A percentile compares a stretch with the other conserved stretches of the same genome.
phyloP scores from a whole-genome alignment of 2,329 filamentous ascomycete species.

The Lecanosticta acicola region DNA sequence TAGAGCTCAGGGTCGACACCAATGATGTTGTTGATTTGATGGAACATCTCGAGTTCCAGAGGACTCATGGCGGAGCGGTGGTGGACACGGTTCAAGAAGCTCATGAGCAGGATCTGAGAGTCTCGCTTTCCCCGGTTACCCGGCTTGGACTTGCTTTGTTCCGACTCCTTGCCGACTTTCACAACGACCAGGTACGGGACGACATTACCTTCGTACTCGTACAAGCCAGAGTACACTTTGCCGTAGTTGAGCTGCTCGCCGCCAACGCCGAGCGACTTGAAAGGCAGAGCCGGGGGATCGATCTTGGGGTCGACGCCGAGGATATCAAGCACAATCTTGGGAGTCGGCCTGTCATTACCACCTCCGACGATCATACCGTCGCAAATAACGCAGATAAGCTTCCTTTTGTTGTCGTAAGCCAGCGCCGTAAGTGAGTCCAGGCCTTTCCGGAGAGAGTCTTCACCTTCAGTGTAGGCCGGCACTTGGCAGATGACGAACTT shows the following conservation, averaged over 20 bases:
- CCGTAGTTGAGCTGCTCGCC: slow-evolving; percentile 95
- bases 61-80: slow-evolving; percentile 92
- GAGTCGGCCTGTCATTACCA: slow-evolving; percentile 92
- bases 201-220: slow-evolving; percentile 95
- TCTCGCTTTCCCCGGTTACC: slow-evolving; percentile 96
- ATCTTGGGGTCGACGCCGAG: slow-evolving; percentile 95
- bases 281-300: slow-evolving; percentile 86
- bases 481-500: slow-evolving; percentile 99
- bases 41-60: slow-evolving; percentile 95
- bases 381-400: slow-evolving; percentile 92
- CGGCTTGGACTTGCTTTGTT: slow-evolving; percentile 83
- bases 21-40: slow-evolving; percentile 98
- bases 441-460: slow-evolving; percentile 88
- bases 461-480: slow-evolving; percentile 94
- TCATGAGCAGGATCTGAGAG: slow-evolving; percentile 91
- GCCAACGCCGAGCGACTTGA: slow-evolving; percentile 85
- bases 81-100: slow-evolving; percentile 96
- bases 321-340: slow-evolving; percentile 96
- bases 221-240: slow-evolving; percentile 96
- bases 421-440: slow-evolving; percentile 90
- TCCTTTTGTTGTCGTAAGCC: slow-evolving; percentile 97
- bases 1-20: slow-evolving; percentile 96
- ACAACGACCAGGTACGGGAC: slow-evolving; percentile 94
- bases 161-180: slow-evolving; percentile 95
- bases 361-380: slow-evolving; percentile 95